Evolutionary conservation across 2,329 filamentous ascomycete species (phyloP).

Genomic region (Aspergillus clavatus): DNA sequence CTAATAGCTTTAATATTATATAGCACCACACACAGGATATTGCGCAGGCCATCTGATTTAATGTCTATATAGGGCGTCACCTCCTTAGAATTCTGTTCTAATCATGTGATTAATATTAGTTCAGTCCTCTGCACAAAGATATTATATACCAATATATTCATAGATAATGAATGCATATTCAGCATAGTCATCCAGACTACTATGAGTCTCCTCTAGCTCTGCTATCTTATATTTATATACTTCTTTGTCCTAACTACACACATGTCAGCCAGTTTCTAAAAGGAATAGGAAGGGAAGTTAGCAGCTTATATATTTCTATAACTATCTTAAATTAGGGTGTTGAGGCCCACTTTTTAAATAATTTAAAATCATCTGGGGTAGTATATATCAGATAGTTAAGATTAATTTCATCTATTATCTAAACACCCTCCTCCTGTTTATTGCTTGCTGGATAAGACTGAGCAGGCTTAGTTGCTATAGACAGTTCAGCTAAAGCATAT

Average conservation of each 20-base stretch:
- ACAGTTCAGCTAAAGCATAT: background rate
- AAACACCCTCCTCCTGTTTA: slow-evolving; percentile 1
- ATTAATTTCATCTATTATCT: slow-evolving; percentile 3
- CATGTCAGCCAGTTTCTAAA: slow-evolving; percentile 9
- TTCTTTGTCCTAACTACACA: slow-evolving; percentile 23
- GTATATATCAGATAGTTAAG: slow-evolving; percentile 9
- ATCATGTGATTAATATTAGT: slow-evolving; percentile 12
- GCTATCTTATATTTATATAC: slow-evolving; percentile 27
- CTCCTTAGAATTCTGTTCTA: slow-evolving; percentile 21
- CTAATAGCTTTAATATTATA: slow-evolving; percentile 26
- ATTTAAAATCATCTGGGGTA: slow-evolving; percentile 12
- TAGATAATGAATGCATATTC: slow-evolving; percentile 24
- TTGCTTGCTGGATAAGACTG: background rate
- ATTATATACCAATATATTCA: slow-evolving; percentile 17
- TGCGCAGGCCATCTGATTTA: slow-evolving; percentile 29
- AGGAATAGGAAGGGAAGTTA: slow-evolving; percentile 5
- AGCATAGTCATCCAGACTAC: slow-evolving; percentile 16
- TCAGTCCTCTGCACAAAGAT: slow-evolving; percentile 8
- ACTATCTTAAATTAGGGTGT: slow-evolving; percentile 19
- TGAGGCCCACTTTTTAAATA: slow-evolving; percentile 14
- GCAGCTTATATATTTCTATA: slow-evolving; percentile 17
- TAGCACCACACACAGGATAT: slow-evolving; percentile 28
- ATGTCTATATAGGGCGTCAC: slow-evolving; percentile 24
- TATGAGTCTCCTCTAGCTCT: slow-evolving; percentile 16
- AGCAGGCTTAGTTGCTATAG: slow-evolving; percentile 3